phyloP scores from a whole-genome alignment of 1,284 basidiomycete genomes.

The Pseudozyma sp. region DNA sequence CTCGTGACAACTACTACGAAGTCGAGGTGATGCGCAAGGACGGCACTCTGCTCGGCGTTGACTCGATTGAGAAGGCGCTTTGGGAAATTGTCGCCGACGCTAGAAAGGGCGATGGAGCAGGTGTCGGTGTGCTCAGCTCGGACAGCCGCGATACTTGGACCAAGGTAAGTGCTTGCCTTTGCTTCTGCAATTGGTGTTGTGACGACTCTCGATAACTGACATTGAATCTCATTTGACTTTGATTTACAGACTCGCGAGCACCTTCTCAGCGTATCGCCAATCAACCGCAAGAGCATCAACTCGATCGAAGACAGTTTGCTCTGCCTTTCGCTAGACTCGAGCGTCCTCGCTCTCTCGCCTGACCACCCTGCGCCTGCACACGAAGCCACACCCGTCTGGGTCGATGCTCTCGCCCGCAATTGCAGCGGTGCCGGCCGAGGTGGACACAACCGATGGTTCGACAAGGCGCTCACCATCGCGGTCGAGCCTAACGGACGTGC shows the following conservation, averaged over 20 bases:
- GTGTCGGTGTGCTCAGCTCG: slow-evolving; percentile 81
- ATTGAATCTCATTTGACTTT: background rate
- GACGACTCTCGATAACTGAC: background rate
- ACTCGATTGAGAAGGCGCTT: slow-evolving; percentile 78
- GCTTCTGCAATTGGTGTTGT: background rate
- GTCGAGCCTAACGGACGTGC: slow-evolving; percentile 88
- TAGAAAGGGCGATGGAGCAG: slow-evolving; percentile 71
- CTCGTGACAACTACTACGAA: slow-evolving; percentile 85
- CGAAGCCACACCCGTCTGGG: slow-evolving; percentile 75
- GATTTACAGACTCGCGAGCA: slow-evolving; percentile 77
- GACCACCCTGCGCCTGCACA: slow-evolving; percentile 55
- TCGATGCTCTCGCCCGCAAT: slow-evolving; percentile 84
- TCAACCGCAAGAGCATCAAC: slow-evolving; percentile 76
- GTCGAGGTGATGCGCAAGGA: slow-evolving; percentile 74
- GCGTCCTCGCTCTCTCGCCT: slow-evolving; percentile 69
- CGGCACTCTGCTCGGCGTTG: slow-evolving; percentile 70
- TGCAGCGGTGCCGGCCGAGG: slow-evolving; percentile 78
- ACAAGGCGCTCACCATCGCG: slow-evolving; percentile 86
- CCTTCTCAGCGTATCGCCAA: slow-evolving; percentile 77
- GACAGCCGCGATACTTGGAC: slow-evolving; percentile 88
- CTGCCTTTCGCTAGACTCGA: slow-evolving; percentile 75
- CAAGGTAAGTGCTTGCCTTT: slow-evolving; percentile 73
- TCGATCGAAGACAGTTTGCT: slow-evolving; percentile 82
- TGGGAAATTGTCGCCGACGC: slow-evolving; percentile 80
- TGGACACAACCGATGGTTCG: slow-evolving; percentile 88